Conservation (phyloP, 768 basidiomycete genomes). For the Boletus huronensis region DNA sequence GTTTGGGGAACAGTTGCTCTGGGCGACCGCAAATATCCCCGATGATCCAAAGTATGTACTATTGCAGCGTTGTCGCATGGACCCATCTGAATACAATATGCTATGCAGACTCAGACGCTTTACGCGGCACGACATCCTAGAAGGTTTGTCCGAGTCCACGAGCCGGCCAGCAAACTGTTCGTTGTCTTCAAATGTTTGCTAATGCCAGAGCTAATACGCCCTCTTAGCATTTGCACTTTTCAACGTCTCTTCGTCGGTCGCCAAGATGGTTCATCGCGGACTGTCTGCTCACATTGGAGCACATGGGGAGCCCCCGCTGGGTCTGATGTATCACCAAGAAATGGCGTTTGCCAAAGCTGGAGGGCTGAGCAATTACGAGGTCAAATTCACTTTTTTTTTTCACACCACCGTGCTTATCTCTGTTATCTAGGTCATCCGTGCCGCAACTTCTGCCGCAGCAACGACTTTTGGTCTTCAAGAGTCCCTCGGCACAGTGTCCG, state of each 20-base stretch:
- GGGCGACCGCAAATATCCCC: slow-evolving; percentile 63
- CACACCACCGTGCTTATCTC: neutral
- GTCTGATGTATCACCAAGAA: slow-evolving; percentile 74
- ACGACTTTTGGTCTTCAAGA: slow-evolving; percentile 57
- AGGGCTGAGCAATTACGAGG: slow-evolving; percentile 70
- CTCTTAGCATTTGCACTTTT: slow-evolving; percentile 56
- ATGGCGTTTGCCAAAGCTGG: slow-evolving; percentile 63
- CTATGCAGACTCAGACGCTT: slow-evolving; percentile 54
- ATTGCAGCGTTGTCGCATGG: neutral
- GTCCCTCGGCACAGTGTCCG: slow-evolving; percentile 60
- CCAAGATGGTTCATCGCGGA: slow-evolving; percentile 65
- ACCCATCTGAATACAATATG: neutral
- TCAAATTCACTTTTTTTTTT: slow-evolving; percentile 20
- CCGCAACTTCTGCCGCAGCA: slow-evolving; percentile 66
- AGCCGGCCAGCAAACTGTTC: slow-evolving; percentile 57
- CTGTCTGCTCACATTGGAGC: slow-evolving; percentile 65
- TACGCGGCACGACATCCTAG: slow-evolving; percentile 61
- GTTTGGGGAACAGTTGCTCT: slow-evolving; percentile 64
- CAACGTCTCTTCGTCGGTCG: slow-evolving; percentile 66
- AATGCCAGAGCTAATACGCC: neutral
- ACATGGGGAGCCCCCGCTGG: slow-evolving; percentile 70
- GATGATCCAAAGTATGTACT: slow-evolving; percentile 60
- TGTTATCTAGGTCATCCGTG: slow-evolving; percentile 51
- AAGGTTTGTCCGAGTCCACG: slow-evolving; percentile 57
- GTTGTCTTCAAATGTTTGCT: slow-evolving; percentile 14